These are phyloP conservation scores for Lomentospora prolificans DNA, from an alignment of 2,329 filamentous ascomycete species.

Conservation along the genomic window DNA sequence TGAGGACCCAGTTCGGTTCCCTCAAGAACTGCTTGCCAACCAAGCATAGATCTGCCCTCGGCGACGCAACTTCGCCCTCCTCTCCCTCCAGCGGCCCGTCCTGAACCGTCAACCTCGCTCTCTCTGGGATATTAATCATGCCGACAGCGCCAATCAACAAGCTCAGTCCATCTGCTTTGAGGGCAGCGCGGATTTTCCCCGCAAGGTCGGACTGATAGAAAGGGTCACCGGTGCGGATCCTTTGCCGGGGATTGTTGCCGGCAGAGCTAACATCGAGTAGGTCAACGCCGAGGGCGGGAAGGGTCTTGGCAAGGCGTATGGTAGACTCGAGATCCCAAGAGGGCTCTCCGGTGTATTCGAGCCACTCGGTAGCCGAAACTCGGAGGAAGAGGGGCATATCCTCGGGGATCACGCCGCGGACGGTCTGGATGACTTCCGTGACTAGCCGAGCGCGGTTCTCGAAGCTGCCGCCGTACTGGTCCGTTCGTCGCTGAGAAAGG, in stretches of 20 bases:
- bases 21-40: conserved; percentile 70
- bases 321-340: conserved; percentile 60
- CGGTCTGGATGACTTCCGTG: conserved; percentile 39
- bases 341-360: conserved; percentile 34
- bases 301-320: conserved; percentile 44
- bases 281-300: conserved; percentile 68
- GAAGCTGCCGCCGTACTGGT: conserved; percentile 55
- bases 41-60: conserved; percentile 56
- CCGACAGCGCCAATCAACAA: conserved; percentile 69
- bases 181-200: conserved; percentile 56
- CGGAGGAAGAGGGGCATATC: conserved; percentile 48
- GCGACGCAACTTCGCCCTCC: conserved; percentile 23
- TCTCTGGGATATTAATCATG: conserved; percentile 56
- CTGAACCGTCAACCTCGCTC: conserved; percentile 52
- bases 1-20: conserved; percentile 69
- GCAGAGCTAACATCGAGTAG: conserved; percentile 73
- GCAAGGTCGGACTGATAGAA: conserved; percentile 70
- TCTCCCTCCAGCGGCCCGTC: conserved; percentile 31
- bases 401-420: conserved; percentile 42
- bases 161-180: conserved; percentile 36
- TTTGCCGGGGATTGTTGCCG: conserved; percentile 55
- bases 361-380: conserved; percentile 55
- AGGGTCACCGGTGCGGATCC: conserved; percentile 50
- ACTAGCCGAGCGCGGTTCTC: conserved; percentile 57
- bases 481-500: conserved; percentile 39